Percentiles rank a stretch among this genome's conserved stretches.
phyloP scores from a whole-genome alignment of 352 stramenopile genomes.

The Globisporangium yorkense region DNA sequence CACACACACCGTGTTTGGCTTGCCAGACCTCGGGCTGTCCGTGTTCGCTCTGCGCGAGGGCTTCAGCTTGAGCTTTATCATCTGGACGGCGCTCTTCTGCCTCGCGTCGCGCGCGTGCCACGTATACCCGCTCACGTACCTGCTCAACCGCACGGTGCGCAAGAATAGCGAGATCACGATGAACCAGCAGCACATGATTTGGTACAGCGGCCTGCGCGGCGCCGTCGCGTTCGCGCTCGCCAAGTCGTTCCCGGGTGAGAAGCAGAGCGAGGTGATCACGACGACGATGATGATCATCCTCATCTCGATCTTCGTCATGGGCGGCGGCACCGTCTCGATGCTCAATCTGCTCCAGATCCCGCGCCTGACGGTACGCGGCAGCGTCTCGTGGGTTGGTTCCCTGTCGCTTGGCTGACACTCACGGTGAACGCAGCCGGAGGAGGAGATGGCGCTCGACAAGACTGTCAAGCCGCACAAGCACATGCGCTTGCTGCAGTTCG shows the following conservation, averaged over 20 bases:
- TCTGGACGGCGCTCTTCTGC: conserved; percentile 84
- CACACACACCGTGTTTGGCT: neutral
- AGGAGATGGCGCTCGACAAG: conserved; percentile 72
- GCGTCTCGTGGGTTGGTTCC: neutral
- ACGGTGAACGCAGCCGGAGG: conserved; percentile 37
- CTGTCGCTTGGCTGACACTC: neutral
- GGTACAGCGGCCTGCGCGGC: conserved; percentile 91
- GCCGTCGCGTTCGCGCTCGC: conserved; percentile 91
- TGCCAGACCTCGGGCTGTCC: conserved; percentile 83
- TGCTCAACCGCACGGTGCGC: conserved; percentile 48
- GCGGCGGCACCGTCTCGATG: conserved; percentile 84
- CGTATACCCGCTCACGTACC: conserved; percentile 82
- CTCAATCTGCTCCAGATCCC: conserved; percentile 86
- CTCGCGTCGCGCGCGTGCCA: conserved; percentile 78
- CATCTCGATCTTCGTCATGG: conserved; percentile 89
- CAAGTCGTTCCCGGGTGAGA: conserved; percentile 86
- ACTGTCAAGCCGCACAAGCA: conserved; percentile 74
- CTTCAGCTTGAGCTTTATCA: conserved; percentile 81
- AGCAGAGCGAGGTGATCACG: conserved; percentile 80
- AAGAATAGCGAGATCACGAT: conserved; percentile 60
- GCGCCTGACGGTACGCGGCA: conserved; percentile 53
- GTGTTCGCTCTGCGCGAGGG: conserved; percentile 81
- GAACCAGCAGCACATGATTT: conserved; percentile 94
- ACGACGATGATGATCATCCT: conserved; percentile 92
- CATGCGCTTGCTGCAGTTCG: conserved; percentile 77